Conservation (phyloP, 345 rosid species). For the Cardiospermum halicacabum region DNA sequence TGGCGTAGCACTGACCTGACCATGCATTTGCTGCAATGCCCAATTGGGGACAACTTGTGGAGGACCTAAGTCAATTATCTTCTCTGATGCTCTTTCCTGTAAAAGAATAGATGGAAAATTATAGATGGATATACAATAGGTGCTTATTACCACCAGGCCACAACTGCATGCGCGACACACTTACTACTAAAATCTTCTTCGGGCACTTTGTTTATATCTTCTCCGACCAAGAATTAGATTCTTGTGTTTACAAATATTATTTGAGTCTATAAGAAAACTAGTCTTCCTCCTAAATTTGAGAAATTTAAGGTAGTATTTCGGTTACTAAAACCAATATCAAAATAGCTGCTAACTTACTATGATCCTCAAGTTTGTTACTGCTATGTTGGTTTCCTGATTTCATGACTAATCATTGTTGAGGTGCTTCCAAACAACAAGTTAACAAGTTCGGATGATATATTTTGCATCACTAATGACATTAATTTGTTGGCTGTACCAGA, state of each 20-base stretch:
- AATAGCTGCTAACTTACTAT: not conserved
- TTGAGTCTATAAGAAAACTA: not conserved
- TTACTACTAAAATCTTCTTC: no score
- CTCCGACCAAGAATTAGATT: no score
- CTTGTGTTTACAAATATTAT: no score
- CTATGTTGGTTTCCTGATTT: not conserved
- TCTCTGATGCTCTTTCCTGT: conserved; percentile 57
- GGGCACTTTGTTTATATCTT: no score
- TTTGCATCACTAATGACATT: not conserved
- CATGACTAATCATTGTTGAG: not conserved
- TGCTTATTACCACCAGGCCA: no score
- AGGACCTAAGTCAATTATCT: conserved; percentile 35
- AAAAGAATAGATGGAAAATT: conserved; percentile 2
- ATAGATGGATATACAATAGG: not conserved
- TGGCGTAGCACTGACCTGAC: conserved; percentile 44
- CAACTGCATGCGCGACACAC: no score
- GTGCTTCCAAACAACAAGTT: not conserved
- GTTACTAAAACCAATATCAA: no score
- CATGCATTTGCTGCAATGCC: conserved; percentile 77
- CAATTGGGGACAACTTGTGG: conserved; percentile 48
- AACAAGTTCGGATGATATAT: not conserved
- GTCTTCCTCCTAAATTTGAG: not conserved
- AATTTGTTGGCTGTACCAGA: no score
- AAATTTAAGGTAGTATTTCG: no score
- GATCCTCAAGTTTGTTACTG: not conserved